Evolutionary conservation across 805 yeast species (phyloP), one percentile per base, ranked within the genome.

Genomic region (Pichia manshurica): DNA sequence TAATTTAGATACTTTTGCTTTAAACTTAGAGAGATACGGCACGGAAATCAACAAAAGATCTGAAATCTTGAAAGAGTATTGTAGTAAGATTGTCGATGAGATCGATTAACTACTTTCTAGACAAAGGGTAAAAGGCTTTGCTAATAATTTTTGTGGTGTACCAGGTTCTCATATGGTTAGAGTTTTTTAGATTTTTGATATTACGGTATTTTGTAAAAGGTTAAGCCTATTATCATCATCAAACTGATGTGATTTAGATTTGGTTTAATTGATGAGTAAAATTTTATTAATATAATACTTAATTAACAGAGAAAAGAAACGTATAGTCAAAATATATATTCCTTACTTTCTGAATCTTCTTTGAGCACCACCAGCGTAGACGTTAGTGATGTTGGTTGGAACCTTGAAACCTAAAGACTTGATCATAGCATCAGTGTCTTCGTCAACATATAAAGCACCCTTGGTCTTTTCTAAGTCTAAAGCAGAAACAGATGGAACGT

Each of bases 401-500:
- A 88, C 74, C 68, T 79, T 79, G 83, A 86, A 84, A 70, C 98
- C 98, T 70, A 91, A 81, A 64, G 91, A 70, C 80, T 89, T 87
- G 69, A 91, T 89, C 76, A 91, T 81, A 70, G 86, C 93, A 70
- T 88, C 88, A 68, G 98, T 91, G 78, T 89, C 96, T 71, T 86
- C 79, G 76, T 91, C 99, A 71, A 91, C 95, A 78, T 87, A 90
- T 74, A 93, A 87, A 71, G 86, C 93, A 73, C 89, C 89, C 78
- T 89, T 88, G 72, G 93, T 83, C 84, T 87, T 87, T 64, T 95
- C 82, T 71, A 93, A 85, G 80, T 93, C 98, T 74, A 93, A 87
- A 75, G 99, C 99, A 71, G 99, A 95, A 71, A 90, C 95, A 75
- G 90, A 98, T 78, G 99, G 99, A 69, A 95, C 99, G 79, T 90